Evolutionary conservation across 352 stramenopile genomes (phyloP).

Genomic region (Phytopythium helicoides): DNA sequence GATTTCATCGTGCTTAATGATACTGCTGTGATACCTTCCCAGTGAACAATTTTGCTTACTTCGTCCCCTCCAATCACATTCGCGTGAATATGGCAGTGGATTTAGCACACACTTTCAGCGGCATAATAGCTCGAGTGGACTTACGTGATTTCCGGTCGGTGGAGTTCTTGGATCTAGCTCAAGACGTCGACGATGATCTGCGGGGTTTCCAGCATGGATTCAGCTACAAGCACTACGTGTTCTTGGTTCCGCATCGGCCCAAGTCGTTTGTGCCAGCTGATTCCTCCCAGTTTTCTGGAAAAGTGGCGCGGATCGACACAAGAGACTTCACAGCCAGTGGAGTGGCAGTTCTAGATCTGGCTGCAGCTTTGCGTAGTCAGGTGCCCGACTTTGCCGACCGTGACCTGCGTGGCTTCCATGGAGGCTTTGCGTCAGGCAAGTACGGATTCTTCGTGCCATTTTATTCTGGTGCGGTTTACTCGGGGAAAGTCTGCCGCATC

Average conservation of each 20-base stretch:
- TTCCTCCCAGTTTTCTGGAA: slow-evolving; percentile 43
- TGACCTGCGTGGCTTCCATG: slow-evolving; percentile 64
- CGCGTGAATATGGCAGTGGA: slow-evolving; percentile 32
- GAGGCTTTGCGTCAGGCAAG: slow-evolving; percentile 67
- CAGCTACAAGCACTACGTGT: slow-evolving; percentile 70
- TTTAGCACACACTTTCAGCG: slow-evolving; percentile 56
- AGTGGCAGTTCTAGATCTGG: slow-evolving; percentile 56
- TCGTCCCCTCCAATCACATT: slow-evolving; percentile 62
- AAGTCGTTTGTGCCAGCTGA: slow-evolving; percentile 21
- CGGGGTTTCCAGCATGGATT: slow-evolving; percentile 71
- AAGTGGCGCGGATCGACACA: slow-evolving; percentile 71
- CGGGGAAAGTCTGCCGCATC: slow-evolving; percentile 72
- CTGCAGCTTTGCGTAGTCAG: slow-evolving; percentile 51
- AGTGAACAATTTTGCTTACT: slow-evolving; percentile 73
- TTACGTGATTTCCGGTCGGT: slow-evolving; percentile 61
- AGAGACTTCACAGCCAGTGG: slow-evolving; percentile 49
- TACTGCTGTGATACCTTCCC: neutral
- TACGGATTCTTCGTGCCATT: slow-evolving; percentile 81
- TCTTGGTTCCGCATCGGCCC: slow-evolving; percentile 56
- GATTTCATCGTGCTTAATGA: neutral
- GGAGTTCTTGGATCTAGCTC: slow-evolving; percentile 46
- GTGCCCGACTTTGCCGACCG: slow-evolving; percentile 61
- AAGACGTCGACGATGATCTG: slow-evolving; percentile 35
- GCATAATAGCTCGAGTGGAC: slow-evolving; percentile 55
- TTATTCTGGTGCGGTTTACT: slow-evolving; percentile 65